Evolutionary conservation across 1,284 basidiomycete genomes (phyloP).

Genomic region (Abortiporus biennis): DNA sequence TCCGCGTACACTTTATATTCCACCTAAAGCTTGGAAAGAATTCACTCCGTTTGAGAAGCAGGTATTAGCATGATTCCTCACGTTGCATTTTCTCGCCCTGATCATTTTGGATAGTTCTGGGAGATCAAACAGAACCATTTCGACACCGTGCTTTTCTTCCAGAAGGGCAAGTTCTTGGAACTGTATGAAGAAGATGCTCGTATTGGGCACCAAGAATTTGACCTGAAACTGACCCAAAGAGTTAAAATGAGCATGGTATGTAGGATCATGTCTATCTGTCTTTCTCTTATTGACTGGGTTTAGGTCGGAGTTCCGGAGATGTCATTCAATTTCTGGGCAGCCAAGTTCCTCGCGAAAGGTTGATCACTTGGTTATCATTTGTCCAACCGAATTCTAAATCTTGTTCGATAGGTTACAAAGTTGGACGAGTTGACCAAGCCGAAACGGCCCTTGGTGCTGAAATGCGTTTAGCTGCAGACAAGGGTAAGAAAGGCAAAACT

Average conservation of each 20-base stretch:
- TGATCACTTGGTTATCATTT: constrained; percentile 1
- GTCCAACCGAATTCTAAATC: background rate
- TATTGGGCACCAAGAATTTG: constrained; percentile 88
- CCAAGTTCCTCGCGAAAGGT: constrained; percentile 82
- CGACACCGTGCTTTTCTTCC: constrained; percentile 96
- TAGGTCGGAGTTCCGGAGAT: constrained; percentile 95
- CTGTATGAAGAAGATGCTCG: constrained; percentile 95
- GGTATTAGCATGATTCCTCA: constrained; percentile 28
- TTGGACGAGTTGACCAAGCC: constrained; percentile 94
- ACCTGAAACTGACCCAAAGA: constrained; percentile 83
- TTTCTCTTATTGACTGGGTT: background rate
- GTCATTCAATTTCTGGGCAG: constrained; percentile 90
- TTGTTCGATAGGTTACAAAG: constrained; percentile 73
- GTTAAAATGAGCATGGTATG: constrained; percentile 98
- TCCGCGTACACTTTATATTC: constrained; percentile 84
- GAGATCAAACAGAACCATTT: constrained; percentile 96
- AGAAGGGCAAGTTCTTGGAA: constrained; percentile 77
- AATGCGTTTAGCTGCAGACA: constrained; percentile 74
- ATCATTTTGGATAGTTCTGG: constrained; percentile 65
- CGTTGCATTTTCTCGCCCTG: background rate
- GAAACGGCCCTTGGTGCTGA: constrained; percentile 88
- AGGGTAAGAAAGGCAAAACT: constrained; percentile 46
- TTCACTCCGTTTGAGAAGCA: constrained; percentile 98
- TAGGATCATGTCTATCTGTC: background rate
- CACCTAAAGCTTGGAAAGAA: constrained; percentile 69